These are phyloP conservation scores for Pythium monospermum DNA, from an alignment of 352 stramenopile species.

Conservation along the genomic window DNA sequence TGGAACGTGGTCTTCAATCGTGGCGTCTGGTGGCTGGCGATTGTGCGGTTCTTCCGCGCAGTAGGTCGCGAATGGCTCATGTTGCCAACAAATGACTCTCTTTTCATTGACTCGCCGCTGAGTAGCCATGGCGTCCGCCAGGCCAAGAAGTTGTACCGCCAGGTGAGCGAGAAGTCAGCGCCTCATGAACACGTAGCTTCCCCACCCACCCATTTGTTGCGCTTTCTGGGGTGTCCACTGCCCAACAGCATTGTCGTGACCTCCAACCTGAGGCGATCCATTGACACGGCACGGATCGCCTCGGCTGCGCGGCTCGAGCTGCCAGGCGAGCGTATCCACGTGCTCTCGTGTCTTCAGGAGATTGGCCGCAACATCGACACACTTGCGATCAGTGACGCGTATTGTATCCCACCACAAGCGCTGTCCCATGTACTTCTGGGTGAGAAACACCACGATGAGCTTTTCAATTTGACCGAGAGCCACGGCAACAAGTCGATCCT, in stretches of 20 bases:
- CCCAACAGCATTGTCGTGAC: conserved; percentile 57
- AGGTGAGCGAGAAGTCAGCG: conserved; percentile 28
- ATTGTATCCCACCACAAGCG: conserved; percentile 30
- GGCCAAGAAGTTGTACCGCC: conserved; percentile 41
- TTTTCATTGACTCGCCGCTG: conserved; percentile 84
- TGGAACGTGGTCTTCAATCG: conserved; percentile 90
- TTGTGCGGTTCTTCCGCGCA: conserved; percentile 44
- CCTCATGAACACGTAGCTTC: conserved; percentile 17
- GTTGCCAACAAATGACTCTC: conserved; percentile 57
- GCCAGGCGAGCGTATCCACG: conserved; percentile 60
- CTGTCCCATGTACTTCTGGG: conserved; percentile 23
- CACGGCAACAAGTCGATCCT: conserved; percentile 78
- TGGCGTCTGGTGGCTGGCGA: conserved; percentile 37
- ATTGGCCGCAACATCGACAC: conserved; percentile 85
- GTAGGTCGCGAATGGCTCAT: conserved; percentile 65
- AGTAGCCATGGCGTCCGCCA: conserved; percentile 57
- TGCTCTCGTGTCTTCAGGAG: conserved; percentile 81
- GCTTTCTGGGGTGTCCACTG: conserved; percentile 40
- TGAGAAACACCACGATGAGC: conserved; percentile 49
- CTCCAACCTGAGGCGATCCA: conserved; percentile 70
- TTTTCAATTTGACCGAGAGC: conserved; percentile 75
- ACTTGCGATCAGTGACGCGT: conserved; percentile 59
- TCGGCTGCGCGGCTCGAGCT: conserved; percentile 55
- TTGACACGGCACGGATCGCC: conserved; percentile 76
- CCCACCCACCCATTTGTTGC: conserved; percentile 25